Evolutionary conservation across 225 moss, liverwort and hornwort genomes (phyloP).

Genomic region (Ulota crispa): DNA sequence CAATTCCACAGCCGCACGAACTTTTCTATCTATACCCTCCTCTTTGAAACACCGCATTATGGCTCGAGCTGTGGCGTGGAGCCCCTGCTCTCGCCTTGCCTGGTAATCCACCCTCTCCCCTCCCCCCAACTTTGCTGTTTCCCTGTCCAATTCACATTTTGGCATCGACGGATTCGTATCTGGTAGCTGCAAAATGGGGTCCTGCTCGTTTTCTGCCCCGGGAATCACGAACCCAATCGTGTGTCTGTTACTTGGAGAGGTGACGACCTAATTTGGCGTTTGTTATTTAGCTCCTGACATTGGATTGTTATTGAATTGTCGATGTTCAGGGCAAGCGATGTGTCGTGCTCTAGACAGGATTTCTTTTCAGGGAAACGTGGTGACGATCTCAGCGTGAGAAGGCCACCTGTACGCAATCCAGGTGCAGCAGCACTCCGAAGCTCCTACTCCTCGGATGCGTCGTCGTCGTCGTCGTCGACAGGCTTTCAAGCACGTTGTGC

Average conservation of each 20-base stretch:
- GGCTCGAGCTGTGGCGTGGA: conserved; percentile 20
- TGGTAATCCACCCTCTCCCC: neutral
- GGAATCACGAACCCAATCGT: too few relatives aligned
- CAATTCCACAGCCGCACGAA: neutral
- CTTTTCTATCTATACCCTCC: neutral
- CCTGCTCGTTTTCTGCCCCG: neutral
- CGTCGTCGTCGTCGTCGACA: neutral
- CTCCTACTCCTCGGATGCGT: neutral
- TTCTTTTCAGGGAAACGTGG: neutral
- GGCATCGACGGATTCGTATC: neutral
- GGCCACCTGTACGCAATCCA: neutral
- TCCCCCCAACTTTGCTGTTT: neutral
- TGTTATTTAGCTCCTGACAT: neutral
- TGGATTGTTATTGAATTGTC: neutral
- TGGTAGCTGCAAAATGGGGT: neutral
- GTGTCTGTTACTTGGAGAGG: neutral
- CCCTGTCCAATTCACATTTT: neutral
- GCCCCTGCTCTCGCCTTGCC: neutral
- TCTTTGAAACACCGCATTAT: neutral
- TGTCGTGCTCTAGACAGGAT: neutral
- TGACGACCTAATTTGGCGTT: neutral
- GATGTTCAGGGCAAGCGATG: conserved; percentile 9
- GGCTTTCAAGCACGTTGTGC: neutral
- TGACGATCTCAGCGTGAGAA: neutral
- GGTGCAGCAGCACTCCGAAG: neutral